phyloP scores from a whole-genome alignment of 768 basidiomycete species.

The Rhizopogon salebrosus region DNA sequence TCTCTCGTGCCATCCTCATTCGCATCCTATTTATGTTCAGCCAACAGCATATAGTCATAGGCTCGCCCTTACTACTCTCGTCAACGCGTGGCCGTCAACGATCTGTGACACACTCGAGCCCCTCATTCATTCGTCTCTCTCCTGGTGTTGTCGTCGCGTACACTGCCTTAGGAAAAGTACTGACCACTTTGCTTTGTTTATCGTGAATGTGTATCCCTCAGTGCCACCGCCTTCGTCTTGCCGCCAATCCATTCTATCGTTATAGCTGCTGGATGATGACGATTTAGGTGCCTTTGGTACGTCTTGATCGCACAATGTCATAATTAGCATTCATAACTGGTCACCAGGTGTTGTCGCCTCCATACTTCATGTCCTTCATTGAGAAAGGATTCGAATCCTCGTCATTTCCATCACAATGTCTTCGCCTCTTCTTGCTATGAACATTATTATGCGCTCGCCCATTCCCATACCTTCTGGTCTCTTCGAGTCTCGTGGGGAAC shows the following conservation, averaged over 20 bases:
- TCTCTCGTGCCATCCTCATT: too few species aligned
- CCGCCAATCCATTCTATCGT: constrained; percentile 45
- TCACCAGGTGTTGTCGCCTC: constrained; percentile 52
- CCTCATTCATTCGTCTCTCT: too few species aligned
- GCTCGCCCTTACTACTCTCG: too few species aligned
- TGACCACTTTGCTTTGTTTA: too few species aligned
- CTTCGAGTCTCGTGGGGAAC: constrained; percentile 46
- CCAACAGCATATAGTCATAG: too few species aligned
- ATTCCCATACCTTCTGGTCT: constrained; percentile 64
- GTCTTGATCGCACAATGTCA: constrained; percentile 19
- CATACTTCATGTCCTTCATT: constrained; percentile 47
- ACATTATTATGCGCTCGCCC: constrained; percentile 53
- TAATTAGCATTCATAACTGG: background rate
- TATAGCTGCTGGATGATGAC: constrained; percentile 59
- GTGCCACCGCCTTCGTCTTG: too few species aligned
- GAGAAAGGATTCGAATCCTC: constrained; percentile 38
- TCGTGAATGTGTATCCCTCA: too few species aligned
- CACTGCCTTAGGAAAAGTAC: too few species aligned
- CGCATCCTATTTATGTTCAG: too few species aligned
- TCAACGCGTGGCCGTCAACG: too few species aligned
- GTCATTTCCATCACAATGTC: constrained; percentile 62
- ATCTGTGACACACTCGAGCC: too few species aligned
- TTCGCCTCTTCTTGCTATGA: constrained; percentile 60
- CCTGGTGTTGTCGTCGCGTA: too few species aligned
- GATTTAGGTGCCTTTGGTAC: constrained; percentile 67